Evolutionary conservation across 306 rosid species (phyloP).

Genomic region (Prunus fruticosa): DNA sequence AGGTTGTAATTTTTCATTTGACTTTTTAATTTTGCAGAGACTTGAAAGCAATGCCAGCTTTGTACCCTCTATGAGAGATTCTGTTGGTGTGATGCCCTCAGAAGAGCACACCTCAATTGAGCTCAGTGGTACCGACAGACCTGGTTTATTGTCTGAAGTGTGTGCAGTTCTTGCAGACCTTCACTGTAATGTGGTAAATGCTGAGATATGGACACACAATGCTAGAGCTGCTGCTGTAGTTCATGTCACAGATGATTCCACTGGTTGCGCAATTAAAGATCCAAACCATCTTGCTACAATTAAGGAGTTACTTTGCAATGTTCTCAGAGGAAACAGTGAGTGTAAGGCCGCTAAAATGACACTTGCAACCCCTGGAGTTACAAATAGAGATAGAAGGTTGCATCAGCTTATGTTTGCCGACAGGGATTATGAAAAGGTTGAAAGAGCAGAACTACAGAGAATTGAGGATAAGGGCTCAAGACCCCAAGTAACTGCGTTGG

Average conservation of each 20-base stretch:
- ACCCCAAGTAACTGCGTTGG: conserved; percentile 62
- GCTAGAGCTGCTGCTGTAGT: conserved; percentile 89
- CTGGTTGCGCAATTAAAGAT: conserved; percentile 68
- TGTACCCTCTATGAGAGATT: conserved; percentile 69
- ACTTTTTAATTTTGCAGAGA: conserved; percentile 48
- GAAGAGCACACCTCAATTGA: conserved; percentile 92
- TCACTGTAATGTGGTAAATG: conserved; percentile 77
- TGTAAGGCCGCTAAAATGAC: conserved; percentile 65
- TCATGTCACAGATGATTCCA: conserved; percentile 71
- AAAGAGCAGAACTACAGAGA: conserved; percentile 35
- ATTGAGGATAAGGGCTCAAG: conserved; percentile 45
- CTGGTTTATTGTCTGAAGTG: conserved; percentile 91
- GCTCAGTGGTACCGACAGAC: conserved; percentile 89
- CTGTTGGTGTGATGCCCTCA: conserved; percentile 81
- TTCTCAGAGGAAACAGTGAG: conserved; percentile 66
- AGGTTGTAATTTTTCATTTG: conserved; percentile 12
- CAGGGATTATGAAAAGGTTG: conserved; percentile 81
- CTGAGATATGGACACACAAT: conserved; percentile 98
- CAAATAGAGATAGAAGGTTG: conserved; percentile 76
- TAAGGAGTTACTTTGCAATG: conserved; percentile 79
- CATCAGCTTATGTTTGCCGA: conserved; percentile 98
- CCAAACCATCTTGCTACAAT: conserved; percentile 57
- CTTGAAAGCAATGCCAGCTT: conserved; percentile 74
- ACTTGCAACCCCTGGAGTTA: conserved; percentile 71
- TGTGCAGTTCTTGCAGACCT: conserved; percentile 93